A percentile compares a stretch with the other conserved stretches of the same genome.
phyloP scores from a whole-genome alignment of 352 stramenopile species.

The Globisporangium camurandrum region DNA sequence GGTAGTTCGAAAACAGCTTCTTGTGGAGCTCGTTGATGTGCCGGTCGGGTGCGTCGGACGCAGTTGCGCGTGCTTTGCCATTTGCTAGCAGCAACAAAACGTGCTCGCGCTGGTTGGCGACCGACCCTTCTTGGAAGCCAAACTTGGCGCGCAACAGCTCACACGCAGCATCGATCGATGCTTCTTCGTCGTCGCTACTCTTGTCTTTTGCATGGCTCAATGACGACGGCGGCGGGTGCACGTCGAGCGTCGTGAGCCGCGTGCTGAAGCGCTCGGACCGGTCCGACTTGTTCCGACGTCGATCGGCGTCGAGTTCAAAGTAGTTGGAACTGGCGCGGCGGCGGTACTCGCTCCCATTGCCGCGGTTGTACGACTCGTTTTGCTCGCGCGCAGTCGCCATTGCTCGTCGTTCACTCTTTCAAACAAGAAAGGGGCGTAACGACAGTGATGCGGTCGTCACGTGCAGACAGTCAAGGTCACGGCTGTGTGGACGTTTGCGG shows the following conservation, averaged over 20 bases:
- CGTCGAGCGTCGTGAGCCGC: constrained; percentile 50
- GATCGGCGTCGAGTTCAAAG: constrained; percentile 73
- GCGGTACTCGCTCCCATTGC: constrained; percentile 16
- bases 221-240: constrained; percentile 21
- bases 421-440: too few relatives aligned
- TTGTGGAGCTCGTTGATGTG: constrained; percentile 51
- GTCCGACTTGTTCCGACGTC: constrained; percentile 65
- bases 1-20: constrained; percentile 63
- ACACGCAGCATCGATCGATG: constrained; percentile 67
- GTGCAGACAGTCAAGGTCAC: too few relatives aligned
- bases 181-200: constrained; percentile 43
- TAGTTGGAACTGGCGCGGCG: constrained; percentile 76
- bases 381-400: constrained; percentile 7
- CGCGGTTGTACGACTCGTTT: constrained; percentile 8
- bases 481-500: too few relatives aligned
- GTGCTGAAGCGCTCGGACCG: constrained; percentile 50
- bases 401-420: too few relatives aligned
- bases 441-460: too few relatives aligned
- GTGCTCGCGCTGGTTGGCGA: constrained; percentile 77
- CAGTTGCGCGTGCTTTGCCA: constrained; percentile 46
- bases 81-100: constrained; percentile 66
- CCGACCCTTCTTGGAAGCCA: constrained; percentile 57
- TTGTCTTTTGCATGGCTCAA: constrained; percentile 6
- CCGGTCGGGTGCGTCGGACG: constrained; percentile 28
- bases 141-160: constrained; percentile 69